phyloP scores from a whole-genome alignment of 2,329 filamentous ascomycete genomes.

The Metarhizium album region DNA sequence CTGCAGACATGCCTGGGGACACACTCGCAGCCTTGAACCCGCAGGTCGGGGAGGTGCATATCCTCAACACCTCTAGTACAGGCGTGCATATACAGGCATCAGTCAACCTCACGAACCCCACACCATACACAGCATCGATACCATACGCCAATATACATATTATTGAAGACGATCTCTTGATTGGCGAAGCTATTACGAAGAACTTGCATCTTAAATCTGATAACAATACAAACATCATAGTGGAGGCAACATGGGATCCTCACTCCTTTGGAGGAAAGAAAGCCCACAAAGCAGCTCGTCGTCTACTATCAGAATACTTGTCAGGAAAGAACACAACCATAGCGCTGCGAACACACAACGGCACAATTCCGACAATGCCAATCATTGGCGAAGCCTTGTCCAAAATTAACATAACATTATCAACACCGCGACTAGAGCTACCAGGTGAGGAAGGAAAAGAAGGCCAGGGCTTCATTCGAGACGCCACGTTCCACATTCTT shows the following conservation, averaged over 20 bases:
- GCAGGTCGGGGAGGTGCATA: slow-evolving; percentile 57
- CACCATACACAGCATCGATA: slow-evolving; percentile 71
- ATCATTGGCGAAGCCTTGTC: slow-evolving; percentile 63
- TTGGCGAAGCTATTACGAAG: slow-evolving; percentile 63
- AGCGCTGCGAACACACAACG: slow-evolving; percentile 58
- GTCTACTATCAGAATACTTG: slow-evolving; percentile 74
- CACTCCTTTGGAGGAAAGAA: slow-evolving; percentile 45
- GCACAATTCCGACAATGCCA: slow-evolving; percentile 65
- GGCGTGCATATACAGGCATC: slow-evolving; percentile 60
- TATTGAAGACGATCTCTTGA: slow-evolving; percentile 57
- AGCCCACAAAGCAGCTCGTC: slow-evolving; percentile 51
- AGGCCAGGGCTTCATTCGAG: slow-evolving; percentile 62
- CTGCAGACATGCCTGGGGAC: slow-evolving; percentile 47
- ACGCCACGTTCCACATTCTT: slow-evolving; percentile 77
- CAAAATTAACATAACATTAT: slow-evolving; percentile 57
- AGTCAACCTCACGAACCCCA: slow-evolving; percentile 84
- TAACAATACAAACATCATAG: slow-evolving; percentile 57
- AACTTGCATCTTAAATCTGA: slow-evolving; percentile 56
- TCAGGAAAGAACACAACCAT: slow-evolving; percentile 81
- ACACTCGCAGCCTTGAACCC: slow-evolving; percentile 41
- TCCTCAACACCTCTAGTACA: slow-evolving; percentile 60
- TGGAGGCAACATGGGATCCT: slow-evolving; percentile 68
- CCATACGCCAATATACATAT: slow-evolving; percentile 72
- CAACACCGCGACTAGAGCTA: slow-evolving; percentile 55
- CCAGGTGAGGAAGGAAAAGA: slow-evolving; percentile 34